phyloP scores from a whole-genome alignment of 2,329 filamentous ascomycete species.

The Colletotrichum lindemuthianum region DNA sequence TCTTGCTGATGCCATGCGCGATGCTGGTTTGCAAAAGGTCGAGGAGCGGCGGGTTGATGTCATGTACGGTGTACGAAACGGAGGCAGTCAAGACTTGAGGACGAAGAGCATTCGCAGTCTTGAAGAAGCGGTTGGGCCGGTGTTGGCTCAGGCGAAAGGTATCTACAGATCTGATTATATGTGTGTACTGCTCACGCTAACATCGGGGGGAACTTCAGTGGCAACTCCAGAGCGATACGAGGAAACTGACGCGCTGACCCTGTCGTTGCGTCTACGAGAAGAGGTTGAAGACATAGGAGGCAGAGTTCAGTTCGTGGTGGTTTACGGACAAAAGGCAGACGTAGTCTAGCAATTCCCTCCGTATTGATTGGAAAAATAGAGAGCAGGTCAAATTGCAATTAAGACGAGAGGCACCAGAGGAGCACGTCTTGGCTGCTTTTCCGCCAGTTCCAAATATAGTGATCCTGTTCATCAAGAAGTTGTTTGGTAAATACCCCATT shows the following conservation, averaged over 20 bases:
- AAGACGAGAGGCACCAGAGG: too few relatives aligned
- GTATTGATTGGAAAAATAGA: too few relatives aligned
- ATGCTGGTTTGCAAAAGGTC: neutral
- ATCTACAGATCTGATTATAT: neutral
- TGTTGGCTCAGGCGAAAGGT: constrained; percentile 8
- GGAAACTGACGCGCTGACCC: neutral
- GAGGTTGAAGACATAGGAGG: neutral
- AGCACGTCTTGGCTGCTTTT: too few relatives aligned
- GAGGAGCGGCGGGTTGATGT: constrained; percentile 1
- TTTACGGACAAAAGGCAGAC: neutral
- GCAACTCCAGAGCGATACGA: neutral
- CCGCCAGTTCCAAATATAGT: too few relatives aligned
- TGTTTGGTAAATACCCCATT: too few relatives aligned
- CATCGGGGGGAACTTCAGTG: neutral
- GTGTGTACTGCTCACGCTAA: neutral
- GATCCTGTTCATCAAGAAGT: too few relatives aligned
- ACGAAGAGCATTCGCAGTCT: constrained; percentile 9
- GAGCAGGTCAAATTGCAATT: too few relatives aligned
- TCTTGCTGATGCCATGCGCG: neutral
- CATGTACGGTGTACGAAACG: neutral
- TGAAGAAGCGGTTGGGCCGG: neutral
- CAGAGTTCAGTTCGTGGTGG: neutral
- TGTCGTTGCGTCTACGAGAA: neutral
- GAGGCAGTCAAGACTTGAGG: neutral
- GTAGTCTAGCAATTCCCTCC: too few relatives aligned